phyloP scores from a whole-genome alignment of 1,284 basidiomycete species.

The Moniliophthora roreri region DNA sequence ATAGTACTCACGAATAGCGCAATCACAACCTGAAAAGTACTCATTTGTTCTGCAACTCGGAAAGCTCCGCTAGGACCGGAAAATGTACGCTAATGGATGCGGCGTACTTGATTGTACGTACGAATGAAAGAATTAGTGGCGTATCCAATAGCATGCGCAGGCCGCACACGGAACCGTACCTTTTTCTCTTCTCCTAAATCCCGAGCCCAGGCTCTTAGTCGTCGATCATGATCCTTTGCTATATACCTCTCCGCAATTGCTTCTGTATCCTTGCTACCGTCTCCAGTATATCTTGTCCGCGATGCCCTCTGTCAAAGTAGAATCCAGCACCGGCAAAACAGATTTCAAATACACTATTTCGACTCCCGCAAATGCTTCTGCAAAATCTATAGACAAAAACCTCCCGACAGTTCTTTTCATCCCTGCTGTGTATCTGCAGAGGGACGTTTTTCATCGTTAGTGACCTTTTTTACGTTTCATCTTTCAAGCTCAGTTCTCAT shows the following conservation, averaged over 20 bases:
- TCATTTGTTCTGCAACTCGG: no score
- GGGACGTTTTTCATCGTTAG: slow-evolving; percentile 35
- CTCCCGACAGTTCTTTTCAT: slow-evolving; percentile 38
- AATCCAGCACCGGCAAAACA: slow-evolving; percentile 27
- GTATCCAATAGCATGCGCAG: no score
- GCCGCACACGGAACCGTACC: no score
- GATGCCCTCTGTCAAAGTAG: slow-evolving; percentile 34
- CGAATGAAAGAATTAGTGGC: no score
- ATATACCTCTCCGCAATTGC: not conserved
- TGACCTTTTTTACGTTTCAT: not conserved
- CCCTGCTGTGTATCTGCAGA: slow-evolving; percentile 32
- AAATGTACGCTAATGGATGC: no score
- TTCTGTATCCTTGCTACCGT: not conserved
- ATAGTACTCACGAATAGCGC: no score
- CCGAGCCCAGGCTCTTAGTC: no score
- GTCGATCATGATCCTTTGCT: not conserved
- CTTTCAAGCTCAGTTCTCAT: no score
- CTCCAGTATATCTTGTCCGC: not conserved
- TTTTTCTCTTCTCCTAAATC: no score
- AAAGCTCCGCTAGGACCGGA: no score
- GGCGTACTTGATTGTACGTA: no score
- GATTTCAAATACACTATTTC: slow-evolving; percentile 35
- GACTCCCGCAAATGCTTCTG: slow-evolving; percentile 31
- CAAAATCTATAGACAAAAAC: slow-evolving; percentile 27
- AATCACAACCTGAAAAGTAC: no score